phyloP scores from a whole-genome alignment of 257 asterid genomes.

The Ophiorrhiza pumila region DNA sequence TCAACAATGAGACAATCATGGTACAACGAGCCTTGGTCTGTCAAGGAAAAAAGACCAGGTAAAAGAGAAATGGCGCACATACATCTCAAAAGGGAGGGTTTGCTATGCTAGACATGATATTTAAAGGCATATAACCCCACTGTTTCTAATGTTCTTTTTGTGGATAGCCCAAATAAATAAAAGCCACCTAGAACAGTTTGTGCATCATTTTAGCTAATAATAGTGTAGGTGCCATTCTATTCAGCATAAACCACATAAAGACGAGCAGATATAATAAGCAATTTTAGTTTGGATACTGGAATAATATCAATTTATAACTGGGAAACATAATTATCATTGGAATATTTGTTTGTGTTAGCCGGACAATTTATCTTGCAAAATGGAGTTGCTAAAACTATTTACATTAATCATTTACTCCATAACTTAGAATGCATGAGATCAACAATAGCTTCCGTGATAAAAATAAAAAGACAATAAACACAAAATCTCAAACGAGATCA shows the following conservation, averaged over 20 bases:
- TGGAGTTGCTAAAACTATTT: not conserved
- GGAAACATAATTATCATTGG: not conserved
- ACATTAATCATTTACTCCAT: not conserved
- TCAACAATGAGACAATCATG: slow-evolving; percentile 1
- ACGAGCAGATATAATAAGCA: no score
- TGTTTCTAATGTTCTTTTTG: not conserved
- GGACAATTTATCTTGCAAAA: not conserved
- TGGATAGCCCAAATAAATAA: not conserved
- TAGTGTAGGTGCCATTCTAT: not conserved
- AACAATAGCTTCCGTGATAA: not conserved
- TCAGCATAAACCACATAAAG: no score
- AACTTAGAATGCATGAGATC: not conserved
- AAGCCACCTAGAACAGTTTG: not conserved
- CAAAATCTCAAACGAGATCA: not conserved
- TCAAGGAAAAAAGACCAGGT: not conserved
- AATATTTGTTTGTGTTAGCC: not conserved
- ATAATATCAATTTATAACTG: no score
- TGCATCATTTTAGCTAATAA: no score
- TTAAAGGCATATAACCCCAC: no score
- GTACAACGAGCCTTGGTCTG: not conserved
- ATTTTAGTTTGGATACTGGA: no score
- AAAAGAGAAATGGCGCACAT: not conserved
- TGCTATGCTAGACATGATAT: not conserved
- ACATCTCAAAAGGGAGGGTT: not conserved
- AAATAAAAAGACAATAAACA: not conserved